Evolutionary conservation across 1,284 basidiomycete species (phyloP), one percentile per base, ranked within the genome.

Genomic region (Ceratobasidium sp.): DNA sequence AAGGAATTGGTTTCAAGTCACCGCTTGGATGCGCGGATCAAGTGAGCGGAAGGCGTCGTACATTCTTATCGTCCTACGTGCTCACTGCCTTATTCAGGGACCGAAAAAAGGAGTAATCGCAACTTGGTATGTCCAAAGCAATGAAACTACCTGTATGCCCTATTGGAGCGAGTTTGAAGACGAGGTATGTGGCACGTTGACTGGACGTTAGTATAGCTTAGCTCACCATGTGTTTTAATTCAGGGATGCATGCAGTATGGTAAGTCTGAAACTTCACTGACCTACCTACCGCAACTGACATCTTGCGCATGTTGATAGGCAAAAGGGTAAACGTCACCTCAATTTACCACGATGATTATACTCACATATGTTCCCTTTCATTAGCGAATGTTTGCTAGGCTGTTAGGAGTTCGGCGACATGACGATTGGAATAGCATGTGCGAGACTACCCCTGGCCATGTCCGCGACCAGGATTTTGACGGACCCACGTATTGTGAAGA

Each of bases 351-450:
- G 17, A 17, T 8, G 11, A 27, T 22, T 45, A 5, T n/a, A 31
- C 44, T 72, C 60, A 60, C 7, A 6, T 2, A 41, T 33, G 17
- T 54, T 48, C n/a, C 11, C 44, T 48, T 51, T 27, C 9, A 29
- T 14, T 51, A 72, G 69, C 8, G 69, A 31, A 60, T 36, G 31
- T 72, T 72, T 22, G 53, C 69, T 50, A 48, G 69, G 36, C 36
- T 72, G 9, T 14, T 72, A 6, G 69, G 56, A 17, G 47, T 72
- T 17, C 44, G 31, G 6, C 45, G 48, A 9, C 27, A 53, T 17
- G 69, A 72, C 29, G 69, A 72, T 48, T 72, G 69, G 69, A 72
- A 60, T 44, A 48, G 57, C 33, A 33, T 72, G n/a, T 72, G 69
- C 57, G 69, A 60, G 31, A 60, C 56, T 22, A 72, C 69, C 2